Evolutionary conservation across 148 eudicot genomes (phyloP), one percentile per base, ranked within the genome.

Genomic region (Fagopyrum homotropicum): DNA sequence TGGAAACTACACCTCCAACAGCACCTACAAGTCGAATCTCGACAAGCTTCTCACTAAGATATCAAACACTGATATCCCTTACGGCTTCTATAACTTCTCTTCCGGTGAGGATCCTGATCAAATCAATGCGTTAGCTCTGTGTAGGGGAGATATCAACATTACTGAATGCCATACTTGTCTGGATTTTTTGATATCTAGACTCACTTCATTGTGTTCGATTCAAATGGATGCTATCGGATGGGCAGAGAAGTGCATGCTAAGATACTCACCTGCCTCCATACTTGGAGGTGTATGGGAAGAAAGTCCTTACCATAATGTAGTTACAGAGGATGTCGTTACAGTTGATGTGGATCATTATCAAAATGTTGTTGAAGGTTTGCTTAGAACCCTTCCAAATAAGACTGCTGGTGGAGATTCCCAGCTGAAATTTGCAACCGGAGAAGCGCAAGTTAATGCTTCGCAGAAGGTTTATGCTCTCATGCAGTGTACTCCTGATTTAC

Each of bases 11-110:
- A 79, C 73, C 69, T 77, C 81, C 75, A 81, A 78, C 76, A 80
- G 81, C 56, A 76, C 75, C 9, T 79, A 73, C 75, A 43, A 69
- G 74, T 48, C 69, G 9, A 79, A 79, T 66, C 72, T 79, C 29
- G 54, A 82, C 8, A 22, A 45, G 30, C 61, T 72, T 52, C 76
- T 82, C 6, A 73, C 82, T 0, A 14, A 69, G 26, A 59, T 79
- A 1, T 59, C 78, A 14, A 10, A 73, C 68, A 59, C 73, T 44
- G 26, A 57, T 60, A 63, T 83, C 80, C 55, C 74, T 76, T 64
- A 86, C 75, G 91, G 87, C 77, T 78, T 81, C 85, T 54, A 74
- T 80, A 79, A 79, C 75, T 73, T 79, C 72, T 35, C 79, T 48
- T 85, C 86, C 8, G 77, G 85, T 10, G 43, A 77, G 46, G 63